Conservation (phyloP, 495 filamentous ascomycete genomes). For the Massariosphaeria phaeospora region DNA sequence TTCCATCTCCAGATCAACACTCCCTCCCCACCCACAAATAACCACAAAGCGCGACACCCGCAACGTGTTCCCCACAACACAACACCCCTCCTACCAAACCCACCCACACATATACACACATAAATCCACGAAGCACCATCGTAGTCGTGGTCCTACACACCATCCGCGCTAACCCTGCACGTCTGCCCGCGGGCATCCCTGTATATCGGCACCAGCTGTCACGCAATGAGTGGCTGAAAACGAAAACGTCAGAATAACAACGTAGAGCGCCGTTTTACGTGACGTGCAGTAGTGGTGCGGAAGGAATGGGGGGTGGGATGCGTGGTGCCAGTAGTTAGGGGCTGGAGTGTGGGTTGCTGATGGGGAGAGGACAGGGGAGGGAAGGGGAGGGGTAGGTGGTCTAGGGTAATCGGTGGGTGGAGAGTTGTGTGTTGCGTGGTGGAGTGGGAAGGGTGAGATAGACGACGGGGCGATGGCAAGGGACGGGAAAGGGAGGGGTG, state of each 20-base stretch:
- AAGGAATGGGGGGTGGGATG: neutral
- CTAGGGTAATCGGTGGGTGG: neutral
- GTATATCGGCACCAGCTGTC: constrained; percentile 25
- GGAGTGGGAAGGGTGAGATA: constrained; percentile 12
- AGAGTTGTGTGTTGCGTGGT: neutral
- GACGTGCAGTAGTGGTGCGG: constrained; percentile 11
- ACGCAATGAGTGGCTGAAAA: constrained; percentile 14
- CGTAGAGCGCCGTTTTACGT: constrained; percentile 3
- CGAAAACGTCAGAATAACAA: neutral
- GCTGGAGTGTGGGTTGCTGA: neutral
- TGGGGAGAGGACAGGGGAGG: neutral
- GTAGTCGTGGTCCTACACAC: neutral
- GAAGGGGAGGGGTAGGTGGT: neutral
- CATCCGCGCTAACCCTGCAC: constrained; percentile 18
- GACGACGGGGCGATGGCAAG: neutral
- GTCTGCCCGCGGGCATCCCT: too few relatives aligned
- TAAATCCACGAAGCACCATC: neutral
- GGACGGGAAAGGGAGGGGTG: neutral
- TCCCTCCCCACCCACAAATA: too few relatives aligned
- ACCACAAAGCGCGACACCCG: too few relatives aligned
- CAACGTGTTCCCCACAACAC: too few relatives aligned
- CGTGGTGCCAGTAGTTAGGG: constrained; percentile 20
- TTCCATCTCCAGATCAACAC: too few relatives aligned
- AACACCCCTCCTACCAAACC: too few relatives aligned
- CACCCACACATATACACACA: too few relatives aligned